These are phyloP conservation scores for Cardiospermum halicacabum DNA, from an alignment of 345 rosid genomes.

Conservation along the genomic window DNA sequence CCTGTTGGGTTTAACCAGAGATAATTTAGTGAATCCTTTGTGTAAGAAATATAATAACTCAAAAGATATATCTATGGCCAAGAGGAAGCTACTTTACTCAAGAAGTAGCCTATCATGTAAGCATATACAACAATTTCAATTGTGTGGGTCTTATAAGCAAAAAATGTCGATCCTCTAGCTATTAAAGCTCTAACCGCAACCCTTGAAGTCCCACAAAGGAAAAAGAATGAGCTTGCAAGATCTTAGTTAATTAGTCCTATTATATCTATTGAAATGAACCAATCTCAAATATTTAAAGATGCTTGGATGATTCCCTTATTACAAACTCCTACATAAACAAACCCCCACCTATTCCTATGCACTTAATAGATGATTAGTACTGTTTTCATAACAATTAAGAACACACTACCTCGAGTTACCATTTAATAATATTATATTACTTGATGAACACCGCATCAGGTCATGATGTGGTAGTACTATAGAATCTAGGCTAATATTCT, in stretches of 20 bases:
- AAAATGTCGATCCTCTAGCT: conserved; percentile 63
- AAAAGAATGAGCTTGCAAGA: conserved; percentile 72
- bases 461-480: conserved; percentile 46
- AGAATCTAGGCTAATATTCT: conserved; percentile 70
- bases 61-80: conserved; percentile 76
- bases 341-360: conserved; percentile 73
- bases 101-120: conserved; percentile 70
- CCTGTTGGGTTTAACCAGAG: conserved; percentile 52
- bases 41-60: conserved; percentile 74
- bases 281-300: too few relatives aligned
- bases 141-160: conserved; percentile 49
- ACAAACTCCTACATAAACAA: conserved; percentile 69
- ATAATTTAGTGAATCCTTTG: conserved; percentile 66
- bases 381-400: conserved; percentile 52
- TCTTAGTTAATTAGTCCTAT: conserved; percentile 59
- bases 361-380: conserved; percentile 43
- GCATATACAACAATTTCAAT: conserved; percentile 58
- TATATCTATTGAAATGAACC: conserved; percentile 34
- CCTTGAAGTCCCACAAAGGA: too few relatives aligned
- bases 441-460: conserved; percentile 47
- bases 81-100: conserved; percentile 56
- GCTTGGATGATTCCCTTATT: conserved; percentile 68
- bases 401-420: conserved; percentile 60
- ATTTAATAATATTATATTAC: conserved; percentile 40
- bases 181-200: conserved; percentile 45